Base-by-base conservation (phyloP, 148 eudicot genomes). In the Cornus controversa region DNA sequence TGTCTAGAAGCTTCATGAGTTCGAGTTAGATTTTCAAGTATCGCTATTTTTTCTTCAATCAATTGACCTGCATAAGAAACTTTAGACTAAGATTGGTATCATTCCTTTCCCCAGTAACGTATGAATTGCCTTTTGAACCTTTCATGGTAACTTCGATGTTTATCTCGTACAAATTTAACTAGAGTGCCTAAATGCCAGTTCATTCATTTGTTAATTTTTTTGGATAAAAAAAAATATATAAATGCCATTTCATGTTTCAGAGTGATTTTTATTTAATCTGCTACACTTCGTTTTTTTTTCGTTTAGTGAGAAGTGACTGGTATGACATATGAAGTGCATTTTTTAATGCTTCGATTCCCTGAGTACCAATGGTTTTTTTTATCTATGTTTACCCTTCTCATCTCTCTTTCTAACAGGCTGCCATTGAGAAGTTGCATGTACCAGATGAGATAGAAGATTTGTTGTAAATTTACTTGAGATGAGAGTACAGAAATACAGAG, bases 381-480 rank as follows among this genome's bases (percentile, higher is more conserved):
- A 40, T 40, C 45, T 26, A 26, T 14, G 9, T 6, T 53, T 34
- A 36, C 67, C 24, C 60, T 22, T 77, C 28, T 47, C 69, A 18
- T 72, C 66, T 76, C 71, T 28, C 69, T 76, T 77, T 28, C 67
- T 80, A 70, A 70, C 93, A 95, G 98, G 97, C 98, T 67, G 97
- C 93, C 40, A 93, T 95, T 63, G 98, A 95, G 81, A 95, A 95
- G 90, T 88, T 95, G 88, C 97, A 90, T 62, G 98, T 95, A 77
- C 98, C 98, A 66, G 98, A 95, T 50, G 96, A 91, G 50, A 75
- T 91, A 62, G 97, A 92, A 25, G 97, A 91, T 78, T 22, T 71
- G 78, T 80, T 81, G 73, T 88, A 79, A 77, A 31, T 40, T 71
- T 29, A 66, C 66, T 31, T 13, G 71, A 10, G 29, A 37, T 23